A percentile compares a stretch with the other conserved stretches of the same genome.
These are phyloP conservation scores for Trichophyton schoenleinii DNA, from an alignment of 2,329 filamentous ascomycete genomes.

Conservation along the genomic window DNA sequence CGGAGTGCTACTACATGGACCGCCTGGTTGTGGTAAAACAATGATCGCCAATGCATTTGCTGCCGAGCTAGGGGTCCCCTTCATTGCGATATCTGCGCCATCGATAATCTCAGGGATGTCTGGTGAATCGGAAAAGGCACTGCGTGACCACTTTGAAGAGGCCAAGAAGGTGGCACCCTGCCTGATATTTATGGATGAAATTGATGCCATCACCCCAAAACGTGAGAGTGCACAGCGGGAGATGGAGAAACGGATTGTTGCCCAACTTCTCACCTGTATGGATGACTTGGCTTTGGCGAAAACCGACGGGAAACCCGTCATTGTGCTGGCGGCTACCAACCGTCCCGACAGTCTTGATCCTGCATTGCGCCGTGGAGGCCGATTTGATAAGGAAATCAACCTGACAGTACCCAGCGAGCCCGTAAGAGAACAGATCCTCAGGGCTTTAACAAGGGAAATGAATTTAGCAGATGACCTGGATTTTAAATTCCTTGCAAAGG, in stretches of 20 bases:
- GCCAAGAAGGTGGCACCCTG: slow-evolving; percentile 77
- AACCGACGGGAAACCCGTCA: slow-evolving; percentile 62
- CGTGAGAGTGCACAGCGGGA: slow-evolving; percentile 71
- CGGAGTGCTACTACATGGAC: slow-evolving; percentile 67
- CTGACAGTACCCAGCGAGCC: slow-evolving; percentile 73
- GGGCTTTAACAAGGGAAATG: slow-evolving; percentile 55
- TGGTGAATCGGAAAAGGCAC: slow-evolving; percentile 76
- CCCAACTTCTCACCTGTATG: slow-evolving; percentile 76
- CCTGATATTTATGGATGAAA: slow-evolving; percentile 81
- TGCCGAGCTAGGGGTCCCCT: slow-evolving; percentile 60
- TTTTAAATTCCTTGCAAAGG: slow-evolving; percentile 60
- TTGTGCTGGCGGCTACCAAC: slow-evolving; percentile 86
- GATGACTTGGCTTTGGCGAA: slow-evolving; percentile 62
- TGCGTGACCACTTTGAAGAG: slow-evolving; percentile 75
- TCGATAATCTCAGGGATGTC: slow-evolving; percentile 78
- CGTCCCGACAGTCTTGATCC: slow-evolving; percentile 76
- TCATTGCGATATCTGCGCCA: slow-evolving; percentile 69
- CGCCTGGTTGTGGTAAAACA: slow-evolving; percentile 77
- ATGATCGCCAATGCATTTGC: slow-evolving; percentile 71
- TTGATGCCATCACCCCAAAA: slow-evolving; percentile 83
- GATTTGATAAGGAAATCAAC: slow-evolving; percentile 74
- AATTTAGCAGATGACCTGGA: slow-evolving; percentile 57
- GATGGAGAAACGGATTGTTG: slow-evolving; percentile 78
- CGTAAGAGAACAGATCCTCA: slow-evolving; percentile 65
- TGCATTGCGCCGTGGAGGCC: slow-evolving; percentile 57